phyloP scores from a whole-genome alignment of 441 rosid genomes.

The Melianthus villosus region DNA sequence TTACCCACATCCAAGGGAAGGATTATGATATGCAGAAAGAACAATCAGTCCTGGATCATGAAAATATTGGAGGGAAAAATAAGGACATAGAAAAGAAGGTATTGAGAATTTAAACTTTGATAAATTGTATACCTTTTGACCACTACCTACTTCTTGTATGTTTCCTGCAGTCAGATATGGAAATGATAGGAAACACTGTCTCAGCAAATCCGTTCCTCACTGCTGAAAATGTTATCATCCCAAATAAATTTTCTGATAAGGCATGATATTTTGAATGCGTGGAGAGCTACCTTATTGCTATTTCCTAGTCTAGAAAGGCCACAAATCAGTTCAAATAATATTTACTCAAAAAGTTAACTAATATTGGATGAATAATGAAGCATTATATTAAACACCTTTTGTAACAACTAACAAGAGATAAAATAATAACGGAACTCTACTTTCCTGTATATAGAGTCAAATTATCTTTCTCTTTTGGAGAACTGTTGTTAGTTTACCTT shows the following conservation, averaged over 20 bases:
- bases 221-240: constrained; percentile 13
- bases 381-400: no score
- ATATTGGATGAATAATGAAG: no score
- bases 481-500: no score
- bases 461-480: no score
- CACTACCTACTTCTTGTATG: no score
- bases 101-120: constrained; percentile 10
- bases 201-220: constrained; percentile 13
- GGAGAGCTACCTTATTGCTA: background rate
- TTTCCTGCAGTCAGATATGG: constrained; percentile 23
- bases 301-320: no score
- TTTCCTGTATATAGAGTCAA: no score
- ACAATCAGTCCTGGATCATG: constrained; percentile 14
- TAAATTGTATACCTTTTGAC: background rate
- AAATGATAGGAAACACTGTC: constrained; percentile 12
- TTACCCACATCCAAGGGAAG: constrained; percentile 22
- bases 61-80: constrained; percentile 21
- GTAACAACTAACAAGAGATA: no score
- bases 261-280: constrained; percentile 8
- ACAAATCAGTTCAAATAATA: no score
- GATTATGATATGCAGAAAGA: constrained; percentile 22
- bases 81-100: constrained; percentile 40
- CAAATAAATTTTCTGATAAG: constrained; percentile 20
- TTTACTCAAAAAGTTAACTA: no score
- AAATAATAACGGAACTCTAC: no score